These are phyloP conservation scores for Penicillium glabrum DNA, from an alignment of 2,329 filamentous ascomycete species.

Conservation along the genomic window DNA sequence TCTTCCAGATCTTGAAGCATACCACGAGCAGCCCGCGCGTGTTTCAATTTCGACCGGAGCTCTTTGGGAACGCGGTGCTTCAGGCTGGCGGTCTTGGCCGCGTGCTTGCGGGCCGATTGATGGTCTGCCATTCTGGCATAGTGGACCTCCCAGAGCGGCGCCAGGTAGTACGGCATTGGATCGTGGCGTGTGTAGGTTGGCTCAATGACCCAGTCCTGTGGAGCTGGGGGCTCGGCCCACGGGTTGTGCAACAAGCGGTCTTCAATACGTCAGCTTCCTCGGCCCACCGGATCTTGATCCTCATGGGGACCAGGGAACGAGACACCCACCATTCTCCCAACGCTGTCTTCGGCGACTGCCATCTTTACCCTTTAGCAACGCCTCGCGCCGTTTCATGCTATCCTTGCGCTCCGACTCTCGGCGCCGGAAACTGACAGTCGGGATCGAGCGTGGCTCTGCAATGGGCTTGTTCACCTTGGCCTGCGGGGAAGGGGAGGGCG, in stretches of 20 bases:
- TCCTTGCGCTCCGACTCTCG: conserved; percentile 59
- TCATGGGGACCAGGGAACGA: not conserved
- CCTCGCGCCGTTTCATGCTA: conserved; percentile 67
- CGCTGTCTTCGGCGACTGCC: conserved; percentile 80
- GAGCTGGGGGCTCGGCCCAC: conserved; percentile 76
- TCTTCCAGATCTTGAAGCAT: conserved; percentile 83
- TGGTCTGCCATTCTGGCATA: conserved; percentile 43
- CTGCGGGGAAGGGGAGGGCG: conserved; percentile 29
- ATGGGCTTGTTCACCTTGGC: conserved; percentile 22
- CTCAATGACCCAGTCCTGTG: conserved; percentile 77
- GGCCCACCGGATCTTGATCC: not conserved
- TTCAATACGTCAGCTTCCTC: conserved; percentile 43
- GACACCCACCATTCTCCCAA: conserved; percentile 84
- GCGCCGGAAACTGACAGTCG: conserved; percentile 49
- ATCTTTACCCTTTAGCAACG: conserved; percentile 83
- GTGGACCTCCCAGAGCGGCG: conserved; percentile 75
- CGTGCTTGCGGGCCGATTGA: conserved; percentile 37
- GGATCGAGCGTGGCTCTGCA: conserved; percentile 23
- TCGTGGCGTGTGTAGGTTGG: conserved; percentile 75
- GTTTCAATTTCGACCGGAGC: conserved; percentile 77
- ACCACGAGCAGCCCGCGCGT: conserved; percentile 71
- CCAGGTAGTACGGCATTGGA: conserved; percentile 82
- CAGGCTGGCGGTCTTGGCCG: conserved; percentile 33
- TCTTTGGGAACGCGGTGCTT: conserved; percentile 69
- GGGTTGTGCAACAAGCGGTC: conserved; percentile 86